A percentile compares a stretch with the other conserved stretches of the same genome.
These are phyloP conservation scores for Cladosporium sp. DNA, from an alignment of 2,329 filamentous ascomycete genomes.

Conservation along the genomic window DNA sequence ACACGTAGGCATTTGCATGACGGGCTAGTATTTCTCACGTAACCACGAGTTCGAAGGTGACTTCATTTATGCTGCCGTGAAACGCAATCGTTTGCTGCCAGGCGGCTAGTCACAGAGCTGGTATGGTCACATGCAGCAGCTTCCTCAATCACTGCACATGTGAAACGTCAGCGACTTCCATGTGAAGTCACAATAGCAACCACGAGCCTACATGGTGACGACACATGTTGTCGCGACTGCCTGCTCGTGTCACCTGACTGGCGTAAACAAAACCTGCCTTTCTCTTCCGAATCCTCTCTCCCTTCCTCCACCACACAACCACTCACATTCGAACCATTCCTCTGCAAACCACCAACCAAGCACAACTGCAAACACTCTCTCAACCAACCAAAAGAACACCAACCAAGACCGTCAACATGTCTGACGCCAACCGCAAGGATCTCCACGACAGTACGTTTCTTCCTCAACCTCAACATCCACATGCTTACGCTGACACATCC, in stretches of 20 bases:
- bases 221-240: not conserved
- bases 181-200: not conserved
- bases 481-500: conserved; percentile 19
- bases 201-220: not conserved
- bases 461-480: conserved; percentile 1
- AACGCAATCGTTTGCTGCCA: not conserved
- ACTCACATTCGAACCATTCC: not conserved
- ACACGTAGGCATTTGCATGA: no score
- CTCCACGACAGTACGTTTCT: conserved; percentile 45
- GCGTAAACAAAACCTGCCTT: not conserved
- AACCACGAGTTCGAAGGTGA: no score
- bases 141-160: not conserved
- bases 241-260: not conserved
- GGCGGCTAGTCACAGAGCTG: not conserved
- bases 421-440: conserved; percentile 61
- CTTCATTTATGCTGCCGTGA: not conserved
- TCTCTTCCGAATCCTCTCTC: conserved; percentile 1
- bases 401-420: conserved; percentile 46
- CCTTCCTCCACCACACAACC: conserved; percentile 1
- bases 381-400: conserved; percentile 24
- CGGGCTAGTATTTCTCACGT: no score
- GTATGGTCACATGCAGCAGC: not conserved
- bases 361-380: conserved; percentile 6
- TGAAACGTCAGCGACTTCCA: not conserved
- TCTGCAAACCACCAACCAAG: not conserved